Percentiles rank a stretch among this genome's conserved stretches.
These are phyloP conservation scores for Boletus rex-veris DNA, from an alignment of 768 basidiomycete genomes.

Conservation along the genomic window DNA sequence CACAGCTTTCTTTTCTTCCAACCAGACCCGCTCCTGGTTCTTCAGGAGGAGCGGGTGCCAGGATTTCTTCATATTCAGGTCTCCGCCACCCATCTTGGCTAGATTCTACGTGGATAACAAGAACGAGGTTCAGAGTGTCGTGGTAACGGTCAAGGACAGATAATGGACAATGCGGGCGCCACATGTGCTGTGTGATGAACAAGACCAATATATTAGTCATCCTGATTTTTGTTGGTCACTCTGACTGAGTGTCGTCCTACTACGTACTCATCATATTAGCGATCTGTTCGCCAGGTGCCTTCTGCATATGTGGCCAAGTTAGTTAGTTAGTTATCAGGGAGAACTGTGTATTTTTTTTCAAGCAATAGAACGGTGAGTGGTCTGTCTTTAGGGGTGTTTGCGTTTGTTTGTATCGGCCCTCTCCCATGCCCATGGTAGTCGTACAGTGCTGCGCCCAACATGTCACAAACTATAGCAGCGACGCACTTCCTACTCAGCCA, in stretches of 20 bases:
- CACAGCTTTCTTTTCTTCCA: constrained; percentile 95
- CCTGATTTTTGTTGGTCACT: background rate
- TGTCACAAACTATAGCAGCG: constrained; percentile 8
- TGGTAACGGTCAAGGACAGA: constrained; percentile 3
- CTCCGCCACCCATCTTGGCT: constrained; percentile 94
- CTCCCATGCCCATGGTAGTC: background rate
- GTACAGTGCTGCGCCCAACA: background rate
- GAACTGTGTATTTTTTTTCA: too few relatives aligned
- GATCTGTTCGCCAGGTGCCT: too few relatives aligned
- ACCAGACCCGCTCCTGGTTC: constrained; percentile 99
- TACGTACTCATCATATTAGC: too few relatives aligned
- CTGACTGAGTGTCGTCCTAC: too few relatives aligned
- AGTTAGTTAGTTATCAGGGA: too few relatives aligned
- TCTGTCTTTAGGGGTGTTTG: constrained; percentile 22
- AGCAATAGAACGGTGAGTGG: too few relatives aligned
- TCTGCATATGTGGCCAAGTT: too few relatives aligned
- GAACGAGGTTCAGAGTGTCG: constrained; percentile 3
- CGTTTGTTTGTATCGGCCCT: constrained; percentile 24
- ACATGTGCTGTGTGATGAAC: background rate
- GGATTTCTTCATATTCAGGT: constrained; percentile 99
- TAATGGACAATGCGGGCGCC: background rate
- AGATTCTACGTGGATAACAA: constrained; percentile 14
- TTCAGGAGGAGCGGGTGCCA: constrained; percentile 98
- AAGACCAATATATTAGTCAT: background rate
- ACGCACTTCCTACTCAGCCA: constrained; percentile 20